These are phyloP conservation scores for Urtica urens DNA, from an alignment of 306 rosid genomes.

Conservation along the genomic window DNA sequence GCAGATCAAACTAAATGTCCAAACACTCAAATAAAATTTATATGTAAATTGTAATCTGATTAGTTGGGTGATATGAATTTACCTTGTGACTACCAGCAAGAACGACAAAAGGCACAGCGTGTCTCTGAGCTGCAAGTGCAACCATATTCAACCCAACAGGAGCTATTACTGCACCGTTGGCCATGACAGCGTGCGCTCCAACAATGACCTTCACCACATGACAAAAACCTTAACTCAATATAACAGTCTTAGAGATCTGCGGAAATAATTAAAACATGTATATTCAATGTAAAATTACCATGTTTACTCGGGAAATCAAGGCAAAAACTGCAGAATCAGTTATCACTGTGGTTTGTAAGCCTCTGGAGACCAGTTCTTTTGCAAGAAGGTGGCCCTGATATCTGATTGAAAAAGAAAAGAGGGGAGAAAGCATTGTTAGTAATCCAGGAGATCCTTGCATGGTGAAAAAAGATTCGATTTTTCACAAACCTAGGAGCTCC, in stretches of 20 bases:
- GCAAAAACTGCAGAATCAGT: constrained; percentile 86
- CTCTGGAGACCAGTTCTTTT: constrained; percentile 65
- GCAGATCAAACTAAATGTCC: constrained; percentile 2
- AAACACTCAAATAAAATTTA: no score
- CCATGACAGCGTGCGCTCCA: constrained; percentile 99
- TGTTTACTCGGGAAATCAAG: constrained; percentile 84
- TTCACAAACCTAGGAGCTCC: constrained; percentile 95
- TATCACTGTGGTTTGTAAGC: constrained; percentile 70
- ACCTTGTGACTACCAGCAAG: constrained; percentile 99
- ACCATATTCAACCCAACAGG: constrained; percentile 96
- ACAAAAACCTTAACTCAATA: constrained; percentile 20
- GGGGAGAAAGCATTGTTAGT: no score
- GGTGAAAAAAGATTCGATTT: constrained; percentile 9
- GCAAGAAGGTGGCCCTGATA: constrained; percentile 89
- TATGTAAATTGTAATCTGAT: neutral
- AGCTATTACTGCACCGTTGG: constrained; percentile 93
- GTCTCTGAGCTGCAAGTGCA: constrained; percentile 97
- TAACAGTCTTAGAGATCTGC: neutral
- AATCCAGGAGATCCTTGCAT: constrained; percentile 3
- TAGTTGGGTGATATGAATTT: neutral
- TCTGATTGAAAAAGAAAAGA: constrained; percentile 26
- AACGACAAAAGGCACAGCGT: constrained; percentile 95
- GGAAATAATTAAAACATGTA: neutral
- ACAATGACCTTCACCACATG: constrained; percentile 69
- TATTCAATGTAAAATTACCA: constrained; percentile 67